phyloP scores from a whole-genome alignment of 225 moss, liverwort and hornwort species.

The Physcomitrellopsis africana region DNA sequence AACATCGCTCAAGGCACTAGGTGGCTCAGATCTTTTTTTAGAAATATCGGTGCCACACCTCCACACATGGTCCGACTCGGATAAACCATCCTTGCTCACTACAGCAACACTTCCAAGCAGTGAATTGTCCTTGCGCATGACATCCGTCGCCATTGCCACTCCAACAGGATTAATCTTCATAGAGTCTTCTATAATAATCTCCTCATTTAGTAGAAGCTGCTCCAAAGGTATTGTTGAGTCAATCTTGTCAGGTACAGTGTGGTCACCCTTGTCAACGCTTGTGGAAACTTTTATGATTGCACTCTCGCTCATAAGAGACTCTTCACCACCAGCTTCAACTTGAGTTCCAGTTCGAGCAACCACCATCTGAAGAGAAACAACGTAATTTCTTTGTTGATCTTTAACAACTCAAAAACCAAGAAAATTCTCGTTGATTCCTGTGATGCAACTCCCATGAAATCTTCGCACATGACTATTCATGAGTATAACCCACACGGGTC shows the following conservation, averaged over 20 bases:
- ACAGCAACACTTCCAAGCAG: conserved; percentile 30
- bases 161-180: conserved; percentile 21
- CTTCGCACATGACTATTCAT: conserved; percentile 23
- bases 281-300: conserved; percentile 32
- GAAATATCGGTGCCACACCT: conserved; percentile 27
- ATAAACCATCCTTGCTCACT: conserved; percentile 32
- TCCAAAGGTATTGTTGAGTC: conserved; percentile 29
- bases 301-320: conserved; percentile 30
- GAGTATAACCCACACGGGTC: conserved; percentile 16
- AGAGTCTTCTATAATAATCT: conserved; percentile 23
- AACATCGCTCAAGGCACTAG: conserved; percentile 32
- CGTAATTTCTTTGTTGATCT: conserved; percentile 32
- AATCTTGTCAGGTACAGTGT: conserved; percentile 28
- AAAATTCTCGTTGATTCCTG: background rate
- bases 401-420: conserved; percentile 13
- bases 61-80: conserved; percentile 29
- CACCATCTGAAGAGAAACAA: conserved; percentile 48
- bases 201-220: conserved; percentile 24
- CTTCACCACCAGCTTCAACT: conserved; percentile 42
- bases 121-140: conserved; percentile 25
- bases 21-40: conserved; percentile 32
- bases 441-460: conserved; percentile 15
- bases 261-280: conserved; percentile 29
- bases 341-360: conserved; percentile 41
- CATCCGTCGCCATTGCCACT: conserved; percentile 36